phyloP scores from a whole-genome alignment of 192 early-diverging fungal genomes.

The Coemansia sp. region DNA sequence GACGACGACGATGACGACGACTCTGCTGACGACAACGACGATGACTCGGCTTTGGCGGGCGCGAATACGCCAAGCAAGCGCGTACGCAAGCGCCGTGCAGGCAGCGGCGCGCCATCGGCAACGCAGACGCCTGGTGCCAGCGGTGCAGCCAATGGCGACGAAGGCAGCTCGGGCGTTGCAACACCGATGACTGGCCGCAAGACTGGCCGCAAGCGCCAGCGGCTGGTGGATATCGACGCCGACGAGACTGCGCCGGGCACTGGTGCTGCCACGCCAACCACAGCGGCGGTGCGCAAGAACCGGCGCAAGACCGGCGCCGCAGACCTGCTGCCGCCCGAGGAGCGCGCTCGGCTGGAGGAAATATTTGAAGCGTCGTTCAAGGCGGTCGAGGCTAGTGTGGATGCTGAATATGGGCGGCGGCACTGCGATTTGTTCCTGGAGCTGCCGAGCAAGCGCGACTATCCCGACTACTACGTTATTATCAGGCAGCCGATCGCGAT shows the following conservation, averaged over 20 bases:
- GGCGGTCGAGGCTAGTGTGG: constrained; percentile 32
- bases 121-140: constrained; percentile 11
- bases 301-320: constrained; percentile 38
- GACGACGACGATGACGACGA: constrained; percentile 10
- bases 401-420: constrained; percentile 47
- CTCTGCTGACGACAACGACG: constrained; percentile 1
- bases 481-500: constrained; percentile 89
- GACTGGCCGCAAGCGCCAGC: constrained; percentile 23
- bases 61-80: constrained; percentile 17
- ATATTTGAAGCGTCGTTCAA: constrained; percentile 33
- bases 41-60: constrained; percentile 1
- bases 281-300: constrained; percentile 17
- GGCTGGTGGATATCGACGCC: constrained; percentile 8
- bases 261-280: constrained; percentile 8
- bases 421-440: constrained; percentile 76
- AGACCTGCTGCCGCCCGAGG: constrained; percentile 34
- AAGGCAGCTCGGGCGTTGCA: constrained; percentile 13
- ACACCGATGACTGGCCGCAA: constrained; percentile 12
- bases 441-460: constrained; percentile 68
- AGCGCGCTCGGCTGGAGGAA: constrained; percentile 28
- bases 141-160: not conserved
- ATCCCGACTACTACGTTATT: constrained; percentile 88
- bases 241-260: constrained; percentile 10
- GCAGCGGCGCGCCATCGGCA: constrained; percentile 7
- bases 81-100: constrained; percentile 11